Conservation (phyloP, 2,329 filamentous ascomycete genomes). For the Aureobasidium namibiae region DNA sequence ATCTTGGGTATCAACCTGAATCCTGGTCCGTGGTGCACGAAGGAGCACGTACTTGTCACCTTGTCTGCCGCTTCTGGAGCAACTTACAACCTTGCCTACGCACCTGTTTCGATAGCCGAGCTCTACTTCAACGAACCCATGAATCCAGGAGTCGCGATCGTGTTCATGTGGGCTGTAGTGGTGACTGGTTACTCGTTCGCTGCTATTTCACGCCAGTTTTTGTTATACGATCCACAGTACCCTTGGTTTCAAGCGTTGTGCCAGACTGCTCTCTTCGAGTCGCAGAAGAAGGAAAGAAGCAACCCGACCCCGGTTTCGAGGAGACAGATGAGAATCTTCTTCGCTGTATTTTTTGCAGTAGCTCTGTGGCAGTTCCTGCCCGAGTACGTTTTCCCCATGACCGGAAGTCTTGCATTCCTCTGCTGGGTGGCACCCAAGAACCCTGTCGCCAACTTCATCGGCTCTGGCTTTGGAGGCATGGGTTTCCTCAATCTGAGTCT, state of each 20-base stretch:
- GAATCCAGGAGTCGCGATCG: constrained; percentile 46
- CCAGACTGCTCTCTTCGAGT: constrained; percentile 51
- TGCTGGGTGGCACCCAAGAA: constrained; percentile 57
- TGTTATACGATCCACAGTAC: constrained; percentile 51
- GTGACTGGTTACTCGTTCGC: constrained; percentile 53
- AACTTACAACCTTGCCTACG: constrained; percentile 27
- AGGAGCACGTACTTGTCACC: constrained; percentile 51
- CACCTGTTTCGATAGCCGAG: constrained; percentile 47
- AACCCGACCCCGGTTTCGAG: constrained; percentile 43
- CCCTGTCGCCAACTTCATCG: constrained; percentile 51
- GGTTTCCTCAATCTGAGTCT: constrained; percentile 52
- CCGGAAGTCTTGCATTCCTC: constrained; percentile 52
- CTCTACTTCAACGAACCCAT: constrained; percentile 49
- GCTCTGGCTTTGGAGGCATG: constrained; percentile 54
- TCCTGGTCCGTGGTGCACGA: constrained; percentile 49
- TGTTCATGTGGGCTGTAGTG: constrained; percentile 54
- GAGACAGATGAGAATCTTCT: constrained; percentile 51
- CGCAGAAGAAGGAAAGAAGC: constrained; percentile 42
- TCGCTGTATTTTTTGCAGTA: constrained; percentile 43
- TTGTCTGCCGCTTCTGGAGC: constrained; percentile 26
- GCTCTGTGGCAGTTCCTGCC: constrained; percentile 56
- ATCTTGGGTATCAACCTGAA: constrained; percentile 47
- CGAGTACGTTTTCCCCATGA: constrained; percentile 52
- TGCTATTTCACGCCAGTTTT: constrained; percentile 48
- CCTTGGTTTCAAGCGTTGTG: constrained; percentile 42